Base-by-base conservation (phyloP, 1,139 yeast genomes). In the Zygosaccharomyces sapae region DNA sequence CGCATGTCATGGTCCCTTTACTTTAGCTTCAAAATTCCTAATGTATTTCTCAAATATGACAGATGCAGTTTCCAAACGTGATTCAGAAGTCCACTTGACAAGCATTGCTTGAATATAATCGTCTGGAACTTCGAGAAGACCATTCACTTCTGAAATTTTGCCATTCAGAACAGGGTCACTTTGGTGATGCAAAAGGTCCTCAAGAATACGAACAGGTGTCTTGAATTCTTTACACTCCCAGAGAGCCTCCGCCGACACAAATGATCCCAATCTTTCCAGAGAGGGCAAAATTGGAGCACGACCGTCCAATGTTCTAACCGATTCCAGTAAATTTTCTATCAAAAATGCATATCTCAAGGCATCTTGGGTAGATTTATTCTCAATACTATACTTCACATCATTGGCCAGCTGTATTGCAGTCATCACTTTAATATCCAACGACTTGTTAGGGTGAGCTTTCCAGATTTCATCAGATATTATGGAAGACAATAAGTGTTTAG, bases 21-120 rank as follows among this genome's bases (percentile, higher is more conserved):
- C 43, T 0, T 55, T 52, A 10, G 69, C 62, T 0, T 76, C 72
- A 0, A 54, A 49, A 16, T 80, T 76, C 3, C 70, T 65, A 10
- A 87, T 80, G 58, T 81, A 82, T 3, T 72, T 68, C 1, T 69
- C 67, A 75, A 83, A 75, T 3, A 89, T 79, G 6, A 66, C 69
- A 1, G 75, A 70, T 0, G 89, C 79, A 20, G 81, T 71, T 49
- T 83, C 94, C 49, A 81, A 83, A 42, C 85, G 75, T 0, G 95
- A 84, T 37, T 72, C 75, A 0, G 87, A 74, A 48, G 80, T 70
- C 96, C 96, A 88, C 42, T 76, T 72, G 0, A 83, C 87, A 47
- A 87, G 63, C n/a, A 64, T 68, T 0, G 88, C 76, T 31, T 70
- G 68, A 1, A 81, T 56, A 25, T 71, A 57, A 2, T 69, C 63